Conservation (phyloP, 352 stramenopile species). For the Phytopythium vexans region DNA sequence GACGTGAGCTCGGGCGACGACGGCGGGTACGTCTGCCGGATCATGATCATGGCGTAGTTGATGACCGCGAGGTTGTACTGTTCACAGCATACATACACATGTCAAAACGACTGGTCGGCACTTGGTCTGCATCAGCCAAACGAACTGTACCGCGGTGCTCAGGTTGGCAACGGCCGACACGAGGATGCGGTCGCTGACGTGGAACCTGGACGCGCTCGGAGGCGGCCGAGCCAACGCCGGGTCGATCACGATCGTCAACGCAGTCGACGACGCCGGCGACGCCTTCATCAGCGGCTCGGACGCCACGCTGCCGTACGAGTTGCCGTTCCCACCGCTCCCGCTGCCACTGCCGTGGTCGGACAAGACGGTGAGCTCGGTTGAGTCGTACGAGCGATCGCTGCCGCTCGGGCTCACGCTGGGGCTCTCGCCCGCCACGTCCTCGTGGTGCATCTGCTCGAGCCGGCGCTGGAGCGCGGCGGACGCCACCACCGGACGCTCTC, state of each 20-base stretch:
- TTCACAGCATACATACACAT: not conserved
- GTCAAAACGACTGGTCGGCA: no score
- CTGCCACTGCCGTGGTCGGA: slow-evolving; percentile 38
- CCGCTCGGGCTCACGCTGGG: no score
- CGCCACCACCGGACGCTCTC: no score
- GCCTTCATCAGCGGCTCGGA: not conserved
- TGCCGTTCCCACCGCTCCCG: slow-evolving; percentile 75
- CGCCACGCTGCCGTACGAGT: slow-evolving; percentile 43
- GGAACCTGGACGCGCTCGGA: not conserved
- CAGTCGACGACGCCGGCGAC: not conserved
- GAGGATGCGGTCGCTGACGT: slow-evolving; percentile 40
- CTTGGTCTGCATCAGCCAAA: not conserved
- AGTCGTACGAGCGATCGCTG: slow-evolving; percentile 2
- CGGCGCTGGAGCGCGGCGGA: no score
- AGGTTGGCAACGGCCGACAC: slow-evolving; percentile 81
- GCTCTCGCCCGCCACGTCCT: no score
- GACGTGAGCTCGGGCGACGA: slow-evolving; percentile 55
- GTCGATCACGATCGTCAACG: not conserved
- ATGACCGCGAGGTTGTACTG: slow-evolving; percentile 82
- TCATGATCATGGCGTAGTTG: slow-evolving; percentile 66
- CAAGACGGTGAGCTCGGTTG: not conserved
- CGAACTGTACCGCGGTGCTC: slow-evolving; percentile 57
- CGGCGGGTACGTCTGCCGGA: slow-evolving; percentile 43
- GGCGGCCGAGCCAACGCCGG: not conserved
- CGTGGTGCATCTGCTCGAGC: no score